These are phyloP conservation scores for Nepenthes mirabilis DNA, from an alignment of 148 eudicot genomes.

Conservation along the genomic window DNA sequence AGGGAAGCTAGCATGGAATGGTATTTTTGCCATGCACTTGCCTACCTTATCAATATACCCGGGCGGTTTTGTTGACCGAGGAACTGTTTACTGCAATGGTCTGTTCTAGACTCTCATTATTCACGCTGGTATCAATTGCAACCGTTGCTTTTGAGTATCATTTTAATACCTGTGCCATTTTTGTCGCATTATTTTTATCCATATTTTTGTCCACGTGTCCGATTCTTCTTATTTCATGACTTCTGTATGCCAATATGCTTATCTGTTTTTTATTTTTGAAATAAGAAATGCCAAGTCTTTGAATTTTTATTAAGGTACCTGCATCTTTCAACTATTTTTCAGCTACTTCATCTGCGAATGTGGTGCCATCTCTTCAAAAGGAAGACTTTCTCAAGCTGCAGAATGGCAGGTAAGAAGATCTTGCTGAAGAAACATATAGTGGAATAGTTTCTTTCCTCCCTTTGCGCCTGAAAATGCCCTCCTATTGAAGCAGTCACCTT, in stretches of 20 bases:
- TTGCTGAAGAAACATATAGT: too few species aligned
- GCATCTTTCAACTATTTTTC: slow-evolving; percentile 16
- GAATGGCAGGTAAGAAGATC: slow-evolving; percentile 70
- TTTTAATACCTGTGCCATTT: slow-evolving; percentile 3
- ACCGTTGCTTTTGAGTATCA: slow-evolving; percentile 13
- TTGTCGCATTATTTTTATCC: background rate
- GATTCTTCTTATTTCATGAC: slow-evolving; percentile 1
- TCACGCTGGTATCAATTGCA: slow-evolving; percentile 25
- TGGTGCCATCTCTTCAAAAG: slow-evolving; percentile 35
- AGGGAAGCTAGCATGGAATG: slow-evolving; percentile 65
- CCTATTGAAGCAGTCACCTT: too few species aligned
- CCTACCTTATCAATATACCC: slow-evolving; percentile 36
- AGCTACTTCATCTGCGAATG: slow-evolving; percentile 58
- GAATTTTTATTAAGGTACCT: background rate
- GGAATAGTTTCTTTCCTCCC: too few species aligned
- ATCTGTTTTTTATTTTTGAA: background rate
- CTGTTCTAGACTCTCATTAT: slow-evolving; percentile 68
- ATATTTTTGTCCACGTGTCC: background rate
- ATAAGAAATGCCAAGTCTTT: background rate
- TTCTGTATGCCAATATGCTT: background rate
- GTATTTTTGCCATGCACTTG: slow-evolving; percentile 56
- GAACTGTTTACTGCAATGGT: slow-evolving; percentile 84
- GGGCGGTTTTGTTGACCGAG: slow-evolving; percentile 39
- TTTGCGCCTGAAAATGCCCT: too few species aligned
- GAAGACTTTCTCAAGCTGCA: slow-evolving; percentile 88